Evolutionary conservation across 257 asterid species (phyloP), one percentile per base, ranked within the genome.

Genomic region (Oldenlandia corymbosa): DNA sequence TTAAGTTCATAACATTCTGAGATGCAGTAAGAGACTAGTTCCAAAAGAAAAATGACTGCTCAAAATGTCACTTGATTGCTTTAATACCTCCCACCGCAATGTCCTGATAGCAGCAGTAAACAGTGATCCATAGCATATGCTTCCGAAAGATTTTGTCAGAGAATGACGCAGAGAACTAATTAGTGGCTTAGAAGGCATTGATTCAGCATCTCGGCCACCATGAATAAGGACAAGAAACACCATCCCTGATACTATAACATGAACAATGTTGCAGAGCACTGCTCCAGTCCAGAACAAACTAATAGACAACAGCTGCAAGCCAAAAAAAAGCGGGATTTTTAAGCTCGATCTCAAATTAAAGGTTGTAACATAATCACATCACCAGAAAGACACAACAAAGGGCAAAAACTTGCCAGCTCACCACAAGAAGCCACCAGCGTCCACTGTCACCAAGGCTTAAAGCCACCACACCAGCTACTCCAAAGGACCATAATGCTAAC

Each of bases 221-320:
- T 92, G 95, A 68, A 80, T 79, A 36, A 92, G 96, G 66, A 85
- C 94, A 60, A 85, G 91, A 70, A 92, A 92, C 27, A 87, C 96
- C 87, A 85, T 90, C 52, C 99, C 99, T 12, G 99, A 92, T 26
- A 92, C 99, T 61, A 87, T 81, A 34, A 89, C 99, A 58, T 92
- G 96, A 53, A 92, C 88, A 28, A 85, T 73, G 68, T 92, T 92
- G 62, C 99, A 92, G 34, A 92, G 77, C 58, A 90, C 99, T 21
- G 99, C 99, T 62, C 99, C 99, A 18, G 96, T 92, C 99, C 99
- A 92, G 79, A 92, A 92, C 80, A 92, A 80, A 78, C 97, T 92
- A 58, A 89, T 85, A 65, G 86, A 85, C 54, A 92, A 71, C 39
- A 87, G 88, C 99, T 92, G 95, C 21, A 75, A 58, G 54, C 58